Evolutionary conservation across 495 filamentous ascomycete species (phyloP).

Genomic region (Neurospora sp.): DNA sequence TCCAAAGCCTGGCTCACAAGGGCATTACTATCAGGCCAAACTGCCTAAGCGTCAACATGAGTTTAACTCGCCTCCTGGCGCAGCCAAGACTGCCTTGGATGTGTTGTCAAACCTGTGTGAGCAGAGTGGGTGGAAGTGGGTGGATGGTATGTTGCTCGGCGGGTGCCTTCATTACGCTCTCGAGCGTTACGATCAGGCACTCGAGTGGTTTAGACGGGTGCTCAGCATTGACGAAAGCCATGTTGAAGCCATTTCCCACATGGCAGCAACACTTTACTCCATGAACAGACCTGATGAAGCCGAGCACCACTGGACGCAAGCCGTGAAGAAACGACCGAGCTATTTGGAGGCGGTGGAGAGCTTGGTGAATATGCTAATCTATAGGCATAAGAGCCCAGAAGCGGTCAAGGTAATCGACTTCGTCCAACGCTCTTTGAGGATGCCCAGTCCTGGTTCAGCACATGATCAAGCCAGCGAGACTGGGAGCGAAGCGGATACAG

Average conservation of each 20-base stretch:
- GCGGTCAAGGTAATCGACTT: conserved; percentile 84
- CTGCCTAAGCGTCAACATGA: conserved; percentile 10
- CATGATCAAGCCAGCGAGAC: conserved; percentile 11
- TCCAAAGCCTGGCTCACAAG: not conserved
- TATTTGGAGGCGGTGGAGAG: conserved; percentile 97
- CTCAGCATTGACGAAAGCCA: conserved; percentile 77
- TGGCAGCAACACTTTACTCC: conserved; percentile 79
- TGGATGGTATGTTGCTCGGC: conserved; percentile 87
- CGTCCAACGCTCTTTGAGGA: conserved; percentile 66
- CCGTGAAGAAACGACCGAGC: conserved; percentile 72
- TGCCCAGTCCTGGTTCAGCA: conserved; percentile 15
- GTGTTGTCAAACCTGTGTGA: conserved; percentile 72
- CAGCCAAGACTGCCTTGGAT: conserved; percentile 61
- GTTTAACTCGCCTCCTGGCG: conserved; percentile 24
- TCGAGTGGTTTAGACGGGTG: conserved; percentile 84
- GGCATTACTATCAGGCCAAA: conserved; percentile 8
- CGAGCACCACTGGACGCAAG: conserved; percentile 73
- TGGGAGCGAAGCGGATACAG: conserved; percentile 12
- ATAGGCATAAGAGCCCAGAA: conserved; percentile 69
- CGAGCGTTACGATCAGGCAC: conserved; percentile 73
- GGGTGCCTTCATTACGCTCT: conserved; percentile 92
- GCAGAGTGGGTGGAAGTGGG: conserved; percentile 86
- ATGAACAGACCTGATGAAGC: conserved; percentile 76
- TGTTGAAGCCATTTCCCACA: conserved; percentile 89
- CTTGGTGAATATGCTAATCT: conserved; percentile 79